Evolutionary conservation across 352 stramenopile genomes (phyloP).

Genomic region (Globisporangium polare): DNA sequence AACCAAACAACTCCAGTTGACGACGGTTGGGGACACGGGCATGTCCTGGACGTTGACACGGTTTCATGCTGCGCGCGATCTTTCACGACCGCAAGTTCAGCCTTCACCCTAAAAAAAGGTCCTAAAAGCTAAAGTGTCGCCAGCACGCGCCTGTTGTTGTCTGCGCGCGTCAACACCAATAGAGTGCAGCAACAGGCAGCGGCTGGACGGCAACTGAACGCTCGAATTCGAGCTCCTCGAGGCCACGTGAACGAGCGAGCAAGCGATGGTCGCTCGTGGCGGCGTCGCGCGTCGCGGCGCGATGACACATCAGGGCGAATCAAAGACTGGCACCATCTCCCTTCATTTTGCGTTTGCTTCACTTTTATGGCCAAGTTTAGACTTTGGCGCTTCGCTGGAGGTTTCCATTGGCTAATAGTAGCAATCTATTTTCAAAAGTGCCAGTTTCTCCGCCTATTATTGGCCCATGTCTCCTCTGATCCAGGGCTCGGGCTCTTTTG

Average conservation of each 20-base stretch:
- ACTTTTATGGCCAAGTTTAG: neutral
- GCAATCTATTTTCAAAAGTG: neutral
- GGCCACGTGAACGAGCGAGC: neutral
- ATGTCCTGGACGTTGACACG: neutral
- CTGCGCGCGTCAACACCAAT: neutral
- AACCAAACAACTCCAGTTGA: too few relatives aligned
- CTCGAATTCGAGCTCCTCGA: neutral
- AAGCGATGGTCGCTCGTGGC: neutral
- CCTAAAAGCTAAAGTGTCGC: neutral
- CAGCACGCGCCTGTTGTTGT: neutral
- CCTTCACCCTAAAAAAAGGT: neutral
- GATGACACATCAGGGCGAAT: constrained; percentile 6
- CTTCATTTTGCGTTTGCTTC: too few relatives aligned
- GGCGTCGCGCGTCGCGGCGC: neutral
- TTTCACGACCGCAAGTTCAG: neutral
- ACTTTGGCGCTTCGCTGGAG: neutral
- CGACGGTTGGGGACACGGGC: neutral
- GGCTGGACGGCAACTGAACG: neutral
- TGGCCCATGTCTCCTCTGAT: neutral
- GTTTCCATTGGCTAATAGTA: neutral
- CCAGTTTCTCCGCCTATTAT: constrained; percentile 2
- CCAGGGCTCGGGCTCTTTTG: neutral
- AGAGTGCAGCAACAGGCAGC: neutral
- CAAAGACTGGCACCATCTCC: neutral
- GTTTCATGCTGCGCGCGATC: neutral